Conservation (phyloP, 2,329 filamentous ascomycete genomes). For the Fusarium buharicum region DNA sequence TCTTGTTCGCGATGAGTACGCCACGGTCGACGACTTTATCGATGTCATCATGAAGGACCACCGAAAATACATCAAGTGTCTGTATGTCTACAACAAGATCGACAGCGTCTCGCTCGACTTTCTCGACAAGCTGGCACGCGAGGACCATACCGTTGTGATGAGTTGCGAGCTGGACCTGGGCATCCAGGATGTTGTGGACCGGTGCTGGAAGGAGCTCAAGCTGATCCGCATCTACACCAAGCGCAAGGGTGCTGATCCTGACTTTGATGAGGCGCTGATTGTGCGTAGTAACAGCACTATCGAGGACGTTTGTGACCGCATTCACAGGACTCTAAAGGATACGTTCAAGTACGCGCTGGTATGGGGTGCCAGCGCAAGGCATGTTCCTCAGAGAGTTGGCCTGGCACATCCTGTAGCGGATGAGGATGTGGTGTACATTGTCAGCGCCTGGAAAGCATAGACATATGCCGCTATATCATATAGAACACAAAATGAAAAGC, state of each 20-base stretch:
- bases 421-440: conserved; percentile 75
- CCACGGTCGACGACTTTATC: conserved; percentile 97
- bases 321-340: conserved; percentile 94
- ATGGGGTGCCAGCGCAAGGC: conserved; percentile 95
- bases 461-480: neutral
- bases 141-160: conserved; percentile 96
- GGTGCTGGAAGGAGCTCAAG: conserved; percentile 92
- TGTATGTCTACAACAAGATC: conserved; percentile 99
- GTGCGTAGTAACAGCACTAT: conserved; percentile 88
- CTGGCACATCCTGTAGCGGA: conserved; percentile 80
- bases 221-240: conserved; percentile 97
- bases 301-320: conserved; percentile 96
- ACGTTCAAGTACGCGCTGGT: conserved; percentile 99
- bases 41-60: conserved; percentile 99
- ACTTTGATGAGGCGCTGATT: conserved; percentile 92
- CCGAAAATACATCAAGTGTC: conserved; percentile 91
- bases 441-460: conserved; percentile 71
- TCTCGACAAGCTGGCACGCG: conserved; percentile 88
- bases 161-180: conserved; percentile 95
- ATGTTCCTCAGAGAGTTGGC: conserved; percentile 93
- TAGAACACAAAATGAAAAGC: conserved; percentile 17
- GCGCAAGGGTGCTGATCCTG: conserved; percentile 88
- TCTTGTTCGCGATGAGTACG: conserved; percentile 91
- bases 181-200: conserved; percentile 90
- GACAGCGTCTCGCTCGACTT: conserved; percentile 94